A percentile compares a stretch with the other conserved stretches of the same genome.
Evolutionary conservation across 805 yeast species (phyloP).

Genomic region (Candida sonorensis): DNA sequence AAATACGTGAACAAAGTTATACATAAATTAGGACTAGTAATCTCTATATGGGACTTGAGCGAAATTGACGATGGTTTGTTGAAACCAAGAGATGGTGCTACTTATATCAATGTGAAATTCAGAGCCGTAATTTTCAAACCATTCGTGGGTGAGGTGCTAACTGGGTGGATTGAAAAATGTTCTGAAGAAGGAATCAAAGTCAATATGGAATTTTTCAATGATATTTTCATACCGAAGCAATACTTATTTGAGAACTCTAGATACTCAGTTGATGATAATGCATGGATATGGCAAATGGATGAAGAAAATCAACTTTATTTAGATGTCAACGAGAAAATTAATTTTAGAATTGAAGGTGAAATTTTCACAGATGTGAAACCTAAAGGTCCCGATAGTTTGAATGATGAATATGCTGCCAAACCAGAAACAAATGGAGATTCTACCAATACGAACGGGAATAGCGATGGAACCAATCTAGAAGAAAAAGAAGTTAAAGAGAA

Average conservation of each 20-base stretch:
- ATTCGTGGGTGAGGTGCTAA: slow-evolving; percentile 84
- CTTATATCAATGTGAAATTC: slow-evolving; percentile 68
- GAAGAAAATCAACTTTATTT: slow-evolving; percentile 72
- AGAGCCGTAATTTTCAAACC: slow-evolving; percentile 85
- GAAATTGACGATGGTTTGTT: slow-evolving; percentile 83
- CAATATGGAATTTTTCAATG: slow-evolving; percentile 83
- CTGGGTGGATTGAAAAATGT: slow-evolving; percentile 91
- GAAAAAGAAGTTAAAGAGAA: slow-evolving; percentile 32
- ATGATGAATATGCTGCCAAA: slow-evolving; percentile 18
- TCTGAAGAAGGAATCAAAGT: slow-evolving; percentile 82
- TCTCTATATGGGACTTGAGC: slow-evolving; percentile 77
- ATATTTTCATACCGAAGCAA: slow-evolving; percentile 80
- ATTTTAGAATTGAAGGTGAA: slow-evolving; percentile 89
- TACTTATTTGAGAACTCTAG: slow-evolving; percentile 59
- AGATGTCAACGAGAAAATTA: slow-evolving; percentile 85
- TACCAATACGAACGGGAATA: slow-evolving; percentile 16
- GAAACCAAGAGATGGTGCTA: slow-evolving; percentile 92
- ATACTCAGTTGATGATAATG: slow-evolving; percentile 60
- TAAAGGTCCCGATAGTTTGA: slow-evolving; percentile 52
- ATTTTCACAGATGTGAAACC: slow-evolving; percentile 81
- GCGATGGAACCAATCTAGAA: slow-evolving; percentile 20
- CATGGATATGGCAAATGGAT: slow-evolving; percentile 87
- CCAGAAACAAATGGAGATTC: slow-evolving; percentile 15
- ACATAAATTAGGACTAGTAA: slow-evolving; percentile 75
- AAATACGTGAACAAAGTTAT: slow-evolving; percentile 85